Conservation (phyloP, 225 moss, liverwort and hornwort genomes). For the Marchantia polymorpha region DNA sequence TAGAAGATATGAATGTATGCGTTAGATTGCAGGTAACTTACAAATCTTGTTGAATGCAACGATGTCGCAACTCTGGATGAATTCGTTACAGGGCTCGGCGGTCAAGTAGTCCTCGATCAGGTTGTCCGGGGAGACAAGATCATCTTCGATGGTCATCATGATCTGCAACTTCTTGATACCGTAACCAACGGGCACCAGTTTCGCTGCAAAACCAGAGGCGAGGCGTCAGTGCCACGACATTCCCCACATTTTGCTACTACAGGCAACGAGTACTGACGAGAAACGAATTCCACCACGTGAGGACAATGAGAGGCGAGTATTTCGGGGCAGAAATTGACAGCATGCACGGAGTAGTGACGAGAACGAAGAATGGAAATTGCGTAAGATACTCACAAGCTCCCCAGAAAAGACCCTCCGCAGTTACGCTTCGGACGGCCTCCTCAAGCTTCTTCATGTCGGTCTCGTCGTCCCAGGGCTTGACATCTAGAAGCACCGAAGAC, state of each 20-base stretch:
- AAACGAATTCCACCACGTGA: too few relatives aligned
- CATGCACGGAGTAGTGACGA: too few relatives aligned
- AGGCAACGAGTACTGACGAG: too few relatives aligned
- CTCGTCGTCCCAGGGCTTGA: conserved; percentile 69
- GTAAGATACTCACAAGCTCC: conserved; percentile 45
- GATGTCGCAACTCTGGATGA: conserved; percentile 93
- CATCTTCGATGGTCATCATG: conserved; percentile 91
- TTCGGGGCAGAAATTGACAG: too few relatives aligned
- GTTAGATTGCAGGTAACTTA: conserved; percentile 27
- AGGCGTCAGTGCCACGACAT: background rate
- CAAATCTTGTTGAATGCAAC: conserved; percentile 98
- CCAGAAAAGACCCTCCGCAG: conserved; percentile 66
- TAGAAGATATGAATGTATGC: too few relatives aligned
- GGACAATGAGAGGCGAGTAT: background rate
- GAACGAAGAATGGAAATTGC: too few relatives aligned
- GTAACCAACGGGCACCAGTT: conserved; percentile 72
- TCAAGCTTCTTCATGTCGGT: conserved; percentile 53
- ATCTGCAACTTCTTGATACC: conserved; percentile 94
- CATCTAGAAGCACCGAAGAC: conserved; percentile 62
- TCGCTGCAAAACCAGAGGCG: conserved; percentile 42
- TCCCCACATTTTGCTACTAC: background rate
- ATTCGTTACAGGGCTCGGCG: conserved; percentile 67
- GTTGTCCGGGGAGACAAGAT: conserved; percentile 79
- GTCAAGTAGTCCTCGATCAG: conserved; percentile 71
- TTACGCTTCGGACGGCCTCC: conserved; percentile 47